These are phyloP conservation scores for Beauveria scarabaeidicola DNA, from an alignment of 2,329 filamentous ascomycete species.

Conservation along the genomic window DNA sequence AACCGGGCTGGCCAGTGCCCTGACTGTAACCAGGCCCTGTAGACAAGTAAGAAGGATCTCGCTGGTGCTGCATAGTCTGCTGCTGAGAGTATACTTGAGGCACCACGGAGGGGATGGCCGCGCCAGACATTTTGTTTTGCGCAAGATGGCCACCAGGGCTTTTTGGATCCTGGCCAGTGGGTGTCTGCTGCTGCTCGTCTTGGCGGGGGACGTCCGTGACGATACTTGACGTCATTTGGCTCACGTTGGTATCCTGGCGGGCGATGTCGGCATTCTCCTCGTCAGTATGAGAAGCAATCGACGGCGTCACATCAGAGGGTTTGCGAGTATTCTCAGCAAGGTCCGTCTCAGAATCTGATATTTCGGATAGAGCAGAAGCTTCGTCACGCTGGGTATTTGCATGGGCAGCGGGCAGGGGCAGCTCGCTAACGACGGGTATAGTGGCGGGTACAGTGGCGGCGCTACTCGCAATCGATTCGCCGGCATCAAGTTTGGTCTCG, in stretches of 20 bases:
- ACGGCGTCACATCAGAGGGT: not conserved
- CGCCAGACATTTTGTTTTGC: not conserved
- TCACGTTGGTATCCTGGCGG: not conserved
- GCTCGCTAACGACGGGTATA: not conserved
- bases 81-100: not conserved
- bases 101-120: not conserved
- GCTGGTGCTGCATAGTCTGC: not conserved
- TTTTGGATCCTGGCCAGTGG: not conserved
- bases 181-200: not conserved
- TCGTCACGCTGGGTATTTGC: not conserved
- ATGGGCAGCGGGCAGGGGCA: not conserved
- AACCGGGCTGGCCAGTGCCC: not conserved
- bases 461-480: not conserved
- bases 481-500: not conserved
- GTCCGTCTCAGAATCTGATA: not conserved
- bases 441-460: not conserved
- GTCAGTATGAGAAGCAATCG: not conserved
- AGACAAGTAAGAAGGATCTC: not conserved
- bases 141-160: not conserved
- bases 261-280: not conserved
- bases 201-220: not conserved
- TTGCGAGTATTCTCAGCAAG: not conserved
- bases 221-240: not conserved
- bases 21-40: not conserved
- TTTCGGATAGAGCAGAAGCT: not conserved